Evolutionary conservation across 768 basidiomycete genomes (phyloP).

Genomic region (Nidularia sp.): DNA sequence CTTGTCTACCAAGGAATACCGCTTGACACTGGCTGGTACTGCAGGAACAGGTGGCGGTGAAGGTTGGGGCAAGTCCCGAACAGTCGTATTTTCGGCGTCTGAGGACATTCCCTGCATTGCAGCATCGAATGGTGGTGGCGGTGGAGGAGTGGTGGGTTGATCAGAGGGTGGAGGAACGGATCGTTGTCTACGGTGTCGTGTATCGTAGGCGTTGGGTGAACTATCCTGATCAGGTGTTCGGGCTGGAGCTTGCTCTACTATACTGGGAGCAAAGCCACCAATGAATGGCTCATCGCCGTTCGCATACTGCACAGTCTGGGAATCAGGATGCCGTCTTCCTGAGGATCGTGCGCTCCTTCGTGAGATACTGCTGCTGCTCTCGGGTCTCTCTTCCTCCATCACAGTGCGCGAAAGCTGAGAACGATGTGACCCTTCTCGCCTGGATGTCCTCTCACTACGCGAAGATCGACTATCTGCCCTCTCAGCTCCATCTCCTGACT

Average conservation of each 20-base stretch:
- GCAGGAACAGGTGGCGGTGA: slow-evolving; percentile 24
- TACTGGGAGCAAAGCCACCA: slow-evolving; percentile 43
- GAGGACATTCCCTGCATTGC: slow-evolving; percentile 3
- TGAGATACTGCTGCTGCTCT: slow-evolving; percentile 29
- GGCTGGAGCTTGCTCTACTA: slow-evolving; percentile 19
- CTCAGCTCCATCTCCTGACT: slow-evolving; percentile 47
- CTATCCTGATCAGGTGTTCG: background rate
- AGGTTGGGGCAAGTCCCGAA: slow-evolving; percentile 1
- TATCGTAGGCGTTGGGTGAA: slow-evolving; percentile 4
- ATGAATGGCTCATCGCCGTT: slow-evolving; percentile 40
- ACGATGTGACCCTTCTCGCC: slow-evolving; percentile 42
- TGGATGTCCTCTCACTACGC: slow-evolving; percentile 38
- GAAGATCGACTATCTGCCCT: slow-evolving; percentile 58
- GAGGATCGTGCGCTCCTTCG: slow-evolving; percentile 37
- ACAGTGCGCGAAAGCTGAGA: slow-evolving; percentile 41
- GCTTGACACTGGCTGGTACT: slow-evolving; percentile 68
- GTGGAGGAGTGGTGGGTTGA: slow-evolving; percentile 9
- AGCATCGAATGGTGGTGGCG: slow-evolving; percentile 11
- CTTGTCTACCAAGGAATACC: slow-evolving; percentile 76
- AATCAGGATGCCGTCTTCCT: slow-evolving; percentile 24
- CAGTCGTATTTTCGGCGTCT: background rate
- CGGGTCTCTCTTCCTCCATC: slow-evolving; percentile 34
- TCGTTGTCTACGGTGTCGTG: slow-evolving; percentile 14
- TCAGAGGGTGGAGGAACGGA: slow-evolving; percentile 7
- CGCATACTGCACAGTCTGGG: slow-evolving; percentile 14